Conservation (phyloP, 2,329 filamentous ascomycete species). For the Trichoderma sp. region DNA sequence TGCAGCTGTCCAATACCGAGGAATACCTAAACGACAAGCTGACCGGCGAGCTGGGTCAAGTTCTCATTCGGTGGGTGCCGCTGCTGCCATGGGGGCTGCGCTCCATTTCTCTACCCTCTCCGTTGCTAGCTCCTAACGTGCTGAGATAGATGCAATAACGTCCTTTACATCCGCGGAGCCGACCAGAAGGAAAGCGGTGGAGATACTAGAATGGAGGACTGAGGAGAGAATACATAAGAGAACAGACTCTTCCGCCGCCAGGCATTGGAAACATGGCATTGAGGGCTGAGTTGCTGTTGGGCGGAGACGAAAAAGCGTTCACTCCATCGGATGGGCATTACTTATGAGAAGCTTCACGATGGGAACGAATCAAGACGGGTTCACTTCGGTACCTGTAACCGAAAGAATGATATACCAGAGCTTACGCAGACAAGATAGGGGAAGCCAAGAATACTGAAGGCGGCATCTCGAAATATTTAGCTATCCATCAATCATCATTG, state of each 20-base stretch:
- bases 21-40: conserved; percentile 90
- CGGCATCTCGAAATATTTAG: conserved; percentile 14
- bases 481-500: conserved; percentile 15
- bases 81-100: not conserved
- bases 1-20: conserved; percentile 87
- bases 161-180: conserved; percentile 81
- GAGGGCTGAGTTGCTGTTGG: conserved; percentile 19
- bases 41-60: conserved; percentile 83
- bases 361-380: not conserved
- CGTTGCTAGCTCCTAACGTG: not conserved
- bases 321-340: not conserved
- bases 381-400: conserved; percentile 5
- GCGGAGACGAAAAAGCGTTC: not conserved
- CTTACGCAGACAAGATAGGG: conserved; percentile 12
- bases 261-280: conserved; percentile 7
- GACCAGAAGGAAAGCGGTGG: conserved; percentile 52
- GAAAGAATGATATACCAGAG: conserved; percentile 6
- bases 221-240: conserved; percentile 16
- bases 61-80: conserved; percentile 75
- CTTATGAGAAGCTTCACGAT: not conserved
- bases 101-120: not conserved
- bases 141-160: conserved; percentile 80
- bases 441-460: conserved; percentile 5
- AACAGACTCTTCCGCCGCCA: not conserved
- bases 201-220: conserved; percentile 64